A percentile compares a stretch with the other conserved stretches of the same genome.
These are phyloP conservation scores for Syzygium aqueum DNA, from an alignment of 345 rosid genomes.

Conservation along the genomic window DNA sequence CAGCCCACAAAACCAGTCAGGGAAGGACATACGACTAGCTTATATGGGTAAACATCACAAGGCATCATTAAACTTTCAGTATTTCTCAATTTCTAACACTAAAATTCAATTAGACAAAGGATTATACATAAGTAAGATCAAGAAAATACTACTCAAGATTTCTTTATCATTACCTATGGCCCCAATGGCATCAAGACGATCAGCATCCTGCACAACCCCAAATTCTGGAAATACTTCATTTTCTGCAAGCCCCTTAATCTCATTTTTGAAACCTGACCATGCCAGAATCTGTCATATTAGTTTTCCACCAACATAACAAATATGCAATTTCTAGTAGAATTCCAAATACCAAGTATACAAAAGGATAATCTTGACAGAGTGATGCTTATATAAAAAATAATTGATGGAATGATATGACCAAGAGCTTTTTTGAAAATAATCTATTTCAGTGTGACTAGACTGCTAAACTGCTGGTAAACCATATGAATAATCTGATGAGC, in stretches of 20 bases:
- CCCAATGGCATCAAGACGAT: conserved; percentile 89
- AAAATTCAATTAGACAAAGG: neutral
- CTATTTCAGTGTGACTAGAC: neutral
- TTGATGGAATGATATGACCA: neutral
- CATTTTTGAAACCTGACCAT: conserved; percentile 69
- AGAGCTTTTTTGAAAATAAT: neutral
- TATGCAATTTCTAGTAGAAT: neutral
- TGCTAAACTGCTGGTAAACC: neutral
- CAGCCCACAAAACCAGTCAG: neutral
- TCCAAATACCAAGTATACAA: neutral
- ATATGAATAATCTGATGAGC: neutral
- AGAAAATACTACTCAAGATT: neutral
- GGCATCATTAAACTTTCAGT: neutral
- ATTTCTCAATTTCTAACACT: neutral
- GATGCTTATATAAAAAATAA: neutral
- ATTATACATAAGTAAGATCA: neutral
- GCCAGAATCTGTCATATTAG: neutral
- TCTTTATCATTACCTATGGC: conserved; percentile 46
- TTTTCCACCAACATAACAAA: neutral
- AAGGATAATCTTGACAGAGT: neutral
- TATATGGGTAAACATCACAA: neutral
- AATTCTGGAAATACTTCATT: conserved; percentile 46
- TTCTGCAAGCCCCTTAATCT: conserved; percentile 33
- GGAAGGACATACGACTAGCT: neutral
- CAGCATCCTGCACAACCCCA: conserved; percentile 94